Base-by-base conservation (phyloP, 768 basidiomycete genomes). In the Cubamyces lactineus region DNA sequence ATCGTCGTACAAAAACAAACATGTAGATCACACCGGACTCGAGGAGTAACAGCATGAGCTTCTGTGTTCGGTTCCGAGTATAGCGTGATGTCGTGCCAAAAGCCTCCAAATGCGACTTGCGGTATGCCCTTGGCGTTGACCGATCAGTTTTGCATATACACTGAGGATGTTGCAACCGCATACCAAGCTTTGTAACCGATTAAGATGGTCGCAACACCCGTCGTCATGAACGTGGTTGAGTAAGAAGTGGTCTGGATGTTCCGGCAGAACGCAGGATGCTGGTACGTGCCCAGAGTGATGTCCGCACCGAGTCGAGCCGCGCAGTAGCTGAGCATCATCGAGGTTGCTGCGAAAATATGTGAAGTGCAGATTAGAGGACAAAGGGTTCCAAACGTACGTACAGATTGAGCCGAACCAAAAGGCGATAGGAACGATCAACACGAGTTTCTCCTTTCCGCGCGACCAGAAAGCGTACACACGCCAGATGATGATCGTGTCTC, bases 211-310 rank as follows among this genome's bases (percentile, higher is more conserved):
- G 70, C 68, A 15, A 62, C 58, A 3, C 56, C 40, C 3, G 70
- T 69, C 11, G 70, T 71, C 5, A 54, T 63, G 1, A 61, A 52
- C 7, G 68, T 49, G 57, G 58, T 67, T 11, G 28, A 53, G 48
- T 71, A 71, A 12, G 70, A 67, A 17, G 59, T 56, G 0, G 48
- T 64, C 49, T 71, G 70, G 3, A 69, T 63, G 42, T 69, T 63
- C 13, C 51, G 38, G 40, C 70, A 71, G 50, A 71, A 71, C 19
- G 61, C 52, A 3, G 66, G 65, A 39, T 63, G 58, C 26, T 60
- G 24, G 49, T 63, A 70, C 0, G 61, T 57, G 16, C 65, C 66
- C 11, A 62, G 38, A 13, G 64, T 60, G 30, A 70, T 65, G 13
- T 59, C 61, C n/a, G 59, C 61, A 23, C 66, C 67, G 13, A 57